phyloP scores from a whole-genome alignment of 1,284 basidiomycete species.

The Cystobasidium slooffiae region DNA sequence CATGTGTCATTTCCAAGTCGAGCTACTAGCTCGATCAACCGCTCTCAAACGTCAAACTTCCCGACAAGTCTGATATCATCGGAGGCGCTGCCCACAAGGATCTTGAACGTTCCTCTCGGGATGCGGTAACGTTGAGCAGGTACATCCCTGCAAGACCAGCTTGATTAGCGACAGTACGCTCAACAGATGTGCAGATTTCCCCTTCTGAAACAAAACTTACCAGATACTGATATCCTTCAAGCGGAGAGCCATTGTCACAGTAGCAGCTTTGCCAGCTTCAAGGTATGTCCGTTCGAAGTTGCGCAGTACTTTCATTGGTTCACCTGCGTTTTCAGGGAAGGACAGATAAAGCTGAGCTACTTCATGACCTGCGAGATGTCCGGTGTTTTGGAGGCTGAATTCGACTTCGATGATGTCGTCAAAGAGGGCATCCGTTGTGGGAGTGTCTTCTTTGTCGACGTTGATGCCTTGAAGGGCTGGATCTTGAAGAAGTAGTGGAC shows the following conservation, averaged over 20 bases:
- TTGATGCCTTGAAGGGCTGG: no score
- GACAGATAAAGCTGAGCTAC: conserved; percentile 58
- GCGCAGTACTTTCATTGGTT: conserved; percentile 53
- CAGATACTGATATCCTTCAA: conserved; percentile 59
- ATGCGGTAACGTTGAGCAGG: background rate
- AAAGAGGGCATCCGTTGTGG: conserved; percentile 29
- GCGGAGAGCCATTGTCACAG: conserved; percentile 56
- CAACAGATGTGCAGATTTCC: background rate
- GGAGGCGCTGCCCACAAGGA: background rate
- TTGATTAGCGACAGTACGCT: background rate
- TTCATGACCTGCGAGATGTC: conserved; percentile 56
- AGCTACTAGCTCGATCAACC: no score
- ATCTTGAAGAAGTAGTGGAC: no score
- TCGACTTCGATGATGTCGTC: conserved; percentile 49
- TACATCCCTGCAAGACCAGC: background rate
- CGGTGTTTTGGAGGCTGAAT: conserved; percentile 59
- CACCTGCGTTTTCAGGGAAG: conserved; percentile 55
- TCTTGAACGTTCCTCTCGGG: background rate
- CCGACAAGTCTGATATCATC: background rate
- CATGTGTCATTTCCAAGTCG: no score
- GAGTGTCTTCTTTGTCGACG: no score
- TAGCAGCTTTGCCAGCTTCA: conserved; percentile 52
- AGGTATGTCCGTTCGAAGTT: conserved; percentile 46
- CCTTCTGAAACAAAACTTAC: conserved; percentile 36
- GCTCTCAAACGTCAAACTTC: no score